These are phyloP conservation scores for Tolypocladium nubicola DNA, from an alignment of 2,329 filamentous ascomycete genomes.

Conservation along the genomic window DNA sequence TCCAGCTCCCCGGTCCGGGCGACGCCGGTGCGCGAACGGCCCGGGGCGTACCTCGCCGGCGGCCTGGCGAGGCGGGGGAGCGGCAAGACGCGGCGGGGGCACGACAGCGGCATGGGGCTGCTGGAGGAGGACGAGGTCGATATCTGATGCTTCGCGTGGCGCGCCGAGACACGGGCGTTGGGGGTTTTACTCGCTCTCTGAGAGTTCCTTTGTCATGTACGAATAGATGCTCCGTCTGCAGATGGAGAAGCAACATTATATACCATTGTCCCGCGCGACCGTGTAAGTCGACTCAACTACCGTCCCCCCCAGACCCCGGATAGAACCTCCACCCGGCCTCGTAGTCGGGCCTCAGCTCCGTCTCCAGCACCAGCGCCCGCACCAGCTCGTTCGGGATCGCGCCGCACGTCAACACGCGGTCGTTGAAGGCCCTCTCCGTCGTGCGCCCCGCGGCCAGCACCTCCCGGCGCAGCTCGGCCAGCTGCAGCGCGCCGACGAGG, in stretches of 20 bases:
- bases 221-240: background rate
- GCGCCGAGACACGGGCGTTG: background rate
- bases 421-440: slow-evolving; percentile 45
- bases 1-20: background rate
- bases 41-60: slow-evolving; percentile 12
- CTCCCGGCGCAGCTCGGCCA: slow-evolving; percentile 39
- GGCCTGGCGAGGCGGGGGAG: slow-evolving; percentile 19
- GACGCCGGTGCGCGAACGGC: slow-evolving; percentile 1
- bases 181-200: background rate
- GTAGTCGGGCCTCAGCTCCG: slow-evolving; percentile 30
- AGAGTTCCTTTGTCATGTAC: background rate
- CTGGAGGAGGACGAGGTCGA: slow-evolving; percentile 41
- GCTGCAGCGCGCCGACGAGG: slow-evolving; percentile 47
- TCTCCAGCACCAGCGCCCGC: slow-evolving; percentile 32
- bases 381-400: slow-evolving; percentile 45
- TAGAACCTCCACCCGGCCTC: slow-evolving; percentile 42
- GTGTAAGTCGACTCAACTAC: background rate
- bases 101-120: slow-evolving; percentile 45
- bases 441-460: slow-evolving; percentile 24
- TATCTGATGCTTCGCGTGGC: slow-evolving; percentile 8
- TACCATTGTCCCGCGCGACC: background rate
- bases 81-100: slow-evolving; percentile 31
- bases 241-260: background rate
- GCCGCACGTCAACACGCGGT: slow-evolving; percentile 37
- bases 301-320: slow-evolving; percentile 1